A percentile compares a stretch with the other conserved stretches of the same genome.
These are phyloP conservation scores for Sarocladium kiliense DNA, from an alignment of 2,329 filamentous ascomycete genomes.

Conservation along the genomic window DNA sequence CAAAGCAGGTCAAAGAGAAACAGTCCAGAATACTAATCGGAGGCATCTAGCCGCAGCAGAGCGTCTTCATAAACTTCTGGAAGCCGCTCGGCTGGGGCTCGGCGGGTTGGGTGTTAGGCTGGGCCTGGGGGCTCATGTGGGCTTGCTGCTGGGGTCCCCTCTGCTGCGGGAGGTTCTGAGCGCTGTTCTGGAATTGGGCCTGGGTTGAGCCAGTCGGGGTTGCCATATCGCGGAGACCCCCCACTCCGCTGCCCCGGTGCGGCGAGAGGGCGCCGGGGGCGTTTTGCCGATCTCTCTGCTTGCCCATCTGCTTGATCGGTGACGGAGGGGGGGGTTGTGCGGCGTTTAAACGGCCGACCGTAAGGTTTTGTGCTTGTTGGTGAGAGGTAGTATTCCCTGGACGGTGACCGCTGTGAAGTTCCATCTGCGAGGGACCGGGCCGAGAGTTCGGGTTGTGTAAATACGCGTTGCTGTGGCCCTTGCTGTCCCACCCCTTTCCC, in stretches of 20 bases:
- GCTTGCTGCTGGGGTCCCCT: slow-evolving; percentile 53
- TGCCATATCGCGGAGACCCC: slow-evolving; percentile 68
- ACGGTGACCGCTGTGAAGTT: slow-evolving; percentile 71
- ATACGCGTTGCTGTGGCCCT: slow-evolving; percentile 57
- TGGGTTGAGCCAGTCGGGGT: slow-evolving; percentile 88
- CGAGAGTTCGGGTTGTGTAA: slow-evolving; percentile 73
- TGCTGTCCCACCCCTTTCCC: slow-evolving; percentile 84
- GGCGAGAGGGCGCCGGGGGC: slow-evolving; percentile 66
- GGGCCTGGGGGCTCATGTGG: slow-evolving; percentile 49
- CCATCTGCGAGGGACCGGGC: slow-evolving; percentile 78
- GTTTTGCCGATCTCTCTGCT: slow-evolving; percentile 71
- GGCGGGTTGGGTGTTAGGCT: slow-evolving; percentile 49
- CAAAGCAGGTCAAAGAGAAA: slow-evolving; percentile 23
- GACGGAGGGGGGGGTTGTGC: slow-evolving; percentile 84
- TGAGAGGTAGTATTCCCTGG: slow-evolving; percentile 61
- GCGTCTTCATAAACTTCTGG: slow-evolving; percentile 86
- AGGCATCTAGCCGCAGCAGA: slow-evolving; percentile 74
- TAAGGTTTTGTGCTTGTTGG: slow-evolving; percentile 60
- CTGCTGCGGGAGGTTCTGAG: slow-evolving; percentile 73
- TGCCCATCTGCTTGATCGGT: slow-evolving; percentile 75
- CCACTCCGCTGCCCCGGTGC: slow-evolving; percentile 72
- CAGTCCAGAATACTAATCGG: slow-evolving; percentile 19
- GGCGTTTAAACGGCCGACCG: slow-evolving; percentile 87
- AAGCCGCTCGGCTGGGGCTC: slow-evolving; percentile 76
- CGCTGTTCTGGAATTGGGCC: slow-evolving; percentile 95